A percentile compares a stretch with the other conserved stretches of the same genome.
Conservation (phyloP, 2,329 filamentous ascomycete genomes). For the Neofusicoccum laricinum region DNA sequence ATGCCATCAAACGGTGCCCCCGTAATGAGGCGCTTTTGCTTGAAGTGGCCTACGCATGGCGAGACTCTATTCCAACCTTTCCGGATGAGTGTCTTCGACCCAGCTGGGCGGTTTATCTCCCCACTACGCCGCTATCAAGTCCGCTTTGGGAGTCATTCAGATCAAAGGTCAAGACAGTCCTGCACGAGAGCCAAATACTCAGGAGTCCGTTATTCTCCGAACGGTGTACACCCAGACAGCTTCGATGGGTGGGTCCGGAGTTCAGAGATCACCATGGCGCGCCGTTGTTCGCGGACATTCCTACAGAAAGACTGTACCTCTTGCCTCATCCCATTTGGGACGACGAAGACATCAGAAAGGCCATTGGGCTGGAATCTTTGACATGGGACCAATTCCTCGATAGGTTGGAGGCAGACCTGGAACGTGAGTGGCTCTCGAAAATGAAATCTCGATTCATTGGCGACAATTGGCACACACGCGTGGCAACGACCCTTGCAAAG, state of each 20-base stretch:
- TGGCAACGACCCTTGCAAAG: neutral
- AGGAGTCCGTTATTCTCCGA: neutral
- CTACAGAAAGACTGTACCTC: neutral
- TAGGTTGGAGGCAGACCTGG: neutral
- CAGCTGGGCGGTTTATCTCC: neutral
- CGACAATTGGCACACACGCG: neutral
- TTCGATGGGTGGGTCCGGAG: neutral
- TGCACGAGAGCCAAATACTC: neutral
- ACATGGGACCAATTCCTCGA: neutral
- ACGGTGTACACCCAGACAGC: no score
- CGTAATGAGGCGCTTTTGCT: neutral
- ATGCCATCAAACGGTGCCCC: neutral
- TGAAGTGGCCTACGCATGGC: neutral
- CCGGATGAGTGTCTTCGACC: neutral
- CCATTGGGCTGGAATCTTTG: neutral
- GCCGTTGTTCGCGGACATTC: neutral
- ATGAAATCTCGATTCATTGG: neutral
- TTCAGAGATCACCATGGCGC: neutral
- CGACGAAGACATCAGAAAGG: neutral
- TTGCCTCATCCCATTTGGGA: neutral
- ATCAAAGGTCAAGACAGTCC: neutral
- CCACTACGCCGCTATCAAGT: neutral
- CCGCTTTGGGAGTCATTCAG: neutral
- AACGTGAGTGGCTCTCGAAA: neutral
- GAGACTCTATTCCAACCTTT: neutral